phyloP scores from a whole-genome alignment of 495 filamentous ascomycete genomes.

The Cudoniella acicularis region DNA sequence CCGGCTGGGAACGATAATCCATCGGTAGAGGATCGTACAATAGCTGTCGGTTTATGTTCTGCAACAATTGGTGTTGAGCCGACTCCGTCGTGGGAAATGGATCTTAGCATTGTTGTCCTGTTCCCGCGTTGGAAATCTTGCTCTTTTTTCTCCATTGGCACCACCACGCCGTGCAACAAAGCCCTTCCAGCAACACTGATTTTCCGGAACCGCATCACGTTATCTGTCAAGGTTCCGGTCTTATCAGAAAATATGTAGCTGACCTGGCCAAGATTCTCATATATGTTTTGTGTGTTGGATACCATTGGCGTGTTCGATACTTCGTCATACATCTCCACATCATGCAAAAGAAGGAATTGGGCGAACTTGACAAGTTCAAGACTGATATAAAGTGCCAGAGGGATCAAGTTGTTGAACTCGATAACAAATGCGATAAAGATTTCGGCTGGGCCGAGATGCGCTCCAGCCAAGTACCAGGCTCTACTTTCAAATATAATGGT shows the following conservation, averaged over 20 bases:
- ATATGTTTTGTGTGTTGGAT: constrained; percentile 87
- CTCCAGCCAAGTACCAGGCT: constrained; percentile 71
- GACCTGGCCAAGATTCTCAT: constrained; percentile 83
- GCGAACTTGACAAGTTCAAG: constrained; percentile 90
- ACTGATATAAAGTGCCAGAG: constrained; percentile 88
- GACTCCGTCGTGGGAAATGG: too few species aligned
- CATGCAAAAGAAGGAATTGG: constrained; percentile 75
- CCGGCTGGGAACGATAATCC: too few species aligned
- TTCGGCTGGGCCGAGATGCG: constrained; percentile 64
- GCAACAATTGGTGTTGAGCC: too few species aligned
- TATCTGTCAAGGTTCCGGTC: constrained; percentile 64
- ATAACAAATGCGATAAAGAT: constrained; percentile 86
- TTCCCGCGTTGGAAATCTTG: neutral
- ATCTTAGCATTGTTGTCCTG: too few species aligned
- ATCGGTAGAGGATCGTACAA: too few species aligned
- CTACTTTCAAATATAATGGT: constrained; percentile 53
- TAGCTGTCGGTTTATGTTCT: too few species aligned
- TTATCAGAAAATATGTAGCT: constrained; percentile 71
- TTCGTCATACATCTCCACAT: constrained; percentile 89
- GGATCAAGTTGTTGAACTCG: constrained; percentile 91
- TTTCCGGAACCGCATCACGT: constrained; percentile 84
- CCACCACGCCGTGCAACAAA: constrained; percentile 69
- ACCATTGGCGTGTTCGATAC: constrained; percentile 81
- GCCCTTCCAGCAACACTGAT: constrained; percentile 77
- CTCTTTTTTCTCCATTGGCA: neutral